Base-by-base conservation (phyloP, 148 eudicot species). In the Salicornia ramosissima region DNA sequence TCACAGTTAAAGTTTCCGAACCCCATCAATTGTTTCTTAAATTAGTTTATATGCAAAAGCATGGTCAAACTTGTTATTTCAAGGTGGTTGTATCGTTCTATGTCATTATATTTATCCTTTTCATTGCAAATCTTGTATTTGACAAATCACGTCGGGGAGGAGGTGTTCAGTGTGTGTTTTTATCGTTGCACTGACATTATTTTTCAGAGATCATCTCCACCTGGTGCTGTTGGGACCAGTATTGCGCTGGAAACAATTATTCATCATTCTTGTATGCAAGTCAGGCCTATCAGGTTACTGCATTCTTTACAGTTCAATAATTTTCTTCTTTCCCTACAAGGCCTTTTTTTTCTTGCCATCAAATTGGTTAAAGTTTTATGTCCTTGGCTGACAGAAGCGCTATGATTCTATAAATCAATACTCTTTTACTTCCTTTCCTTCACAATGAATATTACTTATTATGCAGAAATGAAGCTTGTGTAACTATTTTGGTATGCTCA, bases 201-300 rank as follows among this genome's bases (percentile, higher is more conserved):
- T 79, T 79, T 63, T 72, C 86, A 94, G 97, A 90, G 81, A 82
- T 88, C 97, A 78, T 81, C 81, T 77, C 90, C 92, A 21, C 95
- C 97, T 62, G 90, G 92, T 62, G 97, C 95, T 66, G 97, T 90
- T 74, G 98, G 98, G 74, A 82, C 79, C 47, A 90, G 98, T 81
- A 78, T 94, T 64, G 98, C 98, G 47, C 78, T 94, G 39, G 97
- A 88, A 84, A 94, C 96, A 18, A 83, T 94, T 73, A 82, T 88
- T 74, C 85, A 87, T 64, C 90, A 85, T 75, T 78, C 86, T 63
- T 76, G 85, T 64, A 55, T 74, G 21, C 90, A 88, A 70, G 66
- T 71, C 61, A 91, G 83, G 75, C 85, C 85, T 71, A 50, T 81
- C 67, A 86, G 98, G 98, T 92, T 50, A 18, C 18, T 34, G 8